phyloP scores from a whole-genome alignment of 176 grass and related monocot species.

The Eragrostis curvula region DNA sequence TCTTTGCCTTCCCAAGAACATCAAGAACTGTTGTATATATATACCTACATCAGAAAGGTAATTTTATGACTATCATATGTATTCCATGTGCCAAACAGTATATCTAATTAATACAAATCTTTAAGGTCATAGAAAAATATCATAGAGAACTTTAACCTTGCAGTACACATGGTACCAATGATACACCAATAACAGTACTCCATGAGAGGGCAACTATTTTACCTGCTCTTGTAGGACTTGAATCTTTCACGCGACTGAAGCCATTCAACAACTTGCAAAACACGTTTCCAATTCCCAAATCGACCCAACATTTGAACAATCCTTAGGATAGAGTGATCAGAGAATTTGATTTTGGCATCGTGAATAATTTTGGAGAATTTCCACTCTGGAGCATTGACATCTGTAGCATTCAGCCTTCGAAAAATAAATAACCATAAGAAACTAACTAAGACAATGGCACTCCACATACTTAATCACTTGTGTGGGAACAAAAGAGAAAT shows the following conservation, averaged over 20 bases:
- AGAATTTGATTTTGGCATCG: constrained; percentile 82
- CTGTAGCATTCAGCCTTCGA: constrained; percentile 88
- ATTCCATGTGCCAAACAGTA: constrained; percentile 6
- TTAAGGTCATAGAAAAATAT: constrained; percentile 8
- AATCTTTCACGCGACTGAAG: constrained; percentile 91
- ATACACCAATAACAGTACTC: too few species aligned
- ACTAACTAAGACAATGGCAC: constrained; percentile 13
- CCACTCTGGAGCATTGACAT: constrained; percentile 92
- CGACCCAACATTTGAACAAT: constrained; percentile 81
- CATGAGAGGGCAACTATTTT: constrained; percentile 4
- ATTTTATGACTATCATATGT: constrained; percentile 28
- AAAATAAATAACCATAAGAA: constrained; percentile 53
- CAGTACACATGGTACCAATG: background rate
- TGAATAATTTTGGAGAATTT: constrained; percentile 94
- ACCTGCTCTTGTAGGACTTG: constrained; percentile 90
- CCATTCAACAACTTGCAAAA: constrained; percentile 96
- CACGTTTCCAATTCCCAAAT: constrained; percentile 88
- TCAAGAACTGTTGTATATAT: constrained; percentile 92
- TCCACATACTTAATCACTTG: background rate
- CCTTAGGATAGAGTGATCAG: constrained; percentile 86
- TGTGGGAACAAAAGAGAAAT: background rate
- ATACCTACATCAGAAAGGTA: constrained; percentile 65
- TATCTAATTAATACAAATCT: background rate
- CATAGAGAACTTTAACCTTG: constrained; percentile 6
- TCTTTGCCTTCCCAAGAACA: constrained; percentile 96